Base-by-base conservation (phyloP, 2,329 filamentous ascomycete genomes). In the Septoria linicola region DNA sequence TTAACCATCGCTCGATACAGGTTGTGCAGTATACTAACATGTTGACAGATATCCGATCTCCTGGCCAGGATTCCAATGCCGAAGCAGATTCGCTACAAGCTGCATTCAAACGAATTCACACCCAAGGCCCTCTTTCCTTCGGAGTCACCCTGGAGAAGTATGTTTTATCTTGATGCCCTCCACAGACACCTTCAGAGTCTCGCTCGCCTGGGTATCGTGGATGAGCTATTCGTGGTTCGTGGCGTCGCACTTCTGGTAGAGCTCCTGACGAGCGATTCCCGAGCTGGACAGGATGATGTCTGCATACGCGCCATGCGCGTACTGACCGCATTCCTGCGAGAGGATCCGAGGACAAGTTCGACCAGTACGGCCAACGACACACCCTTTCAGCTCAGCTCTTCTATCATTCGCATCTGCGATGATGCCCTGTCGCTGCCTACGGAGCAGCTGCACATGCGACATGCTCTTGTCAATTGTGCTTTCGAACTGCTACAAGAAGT, bases 151-250 rank as follows among this genome's bases (percentile, higher is more conserved):
- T 90, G 83, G 73, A 87, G 60, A 41, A 59, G 55, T 1, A 75
- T 90, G 0, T 95, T 91, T 65, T 85, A 85, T 2, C 70, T 89
- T 1, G 79, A 85, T 63, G 81, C 84, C 1, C 73, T 95, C 32
- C 73, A 76, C 17, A 78, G 82, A 48, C 85, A 84, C 64, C 75
- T 89, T 19, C 41, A 55, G 11, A 63, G 67, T 41, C 65, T 63
- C 31, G 53, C 63, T 6, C 45, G 55, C 10, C 40, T 66, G 4
- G 66, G 62, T 11, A 60, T 65, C 6, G 59, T 58, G 2, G 62
- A 69, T 21, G 54, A 58, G 27, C 37, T 27, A 2, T 69, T 68
- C 53, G 48, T 68, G 17, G 23, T 58, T 17, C 60, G 58, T 23
- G 62, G 61, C 17, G 53, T 63, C 8, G 57, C 54, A 8, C 36